A percentile compares a stretch with the other conserved stretches of the same genome.
Evolutionary conservation across 169 alveolate genomes (phyloP).

Genomic region (Theileria annulata): DNA sequence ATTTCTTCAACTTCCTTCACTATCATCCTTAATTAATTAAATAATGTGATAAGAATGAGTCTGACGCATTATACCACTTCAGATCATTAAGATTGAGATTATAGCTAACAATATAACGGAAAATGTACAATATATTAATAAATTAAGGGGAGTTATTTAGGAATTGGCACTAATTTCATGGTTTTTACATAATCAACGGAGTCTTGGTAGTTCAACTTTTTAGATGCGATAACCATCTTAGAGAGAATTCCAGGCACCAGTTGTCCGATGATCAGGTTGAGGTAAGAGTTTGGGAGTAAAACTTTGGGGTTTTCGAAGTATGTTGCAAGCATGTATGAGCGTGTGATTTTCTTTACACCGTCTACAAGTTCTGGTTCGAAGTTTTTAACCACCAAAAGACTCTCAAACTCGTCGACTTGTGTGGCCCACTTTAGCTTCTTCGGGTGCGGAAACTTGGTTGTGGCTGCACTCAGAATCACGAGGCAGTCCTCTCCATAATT

Average conservation of each 20-base stretch:
- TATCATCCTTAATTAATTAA: not conserved
- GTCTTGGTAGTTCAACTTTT: constrained; percentile 20
- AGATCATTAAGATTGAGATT: too few species aligned
- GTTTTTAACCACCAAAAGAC: constrained; percentile 41
- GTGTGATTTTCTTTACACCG: constrained; percentile 7
- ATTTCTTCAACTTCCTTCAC: not conserved
- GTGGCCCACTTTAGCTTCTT: constrained; percentile 47
- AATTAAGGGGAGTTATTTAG: not conserved
- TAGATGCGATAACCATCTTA: constrained; percentile 63
- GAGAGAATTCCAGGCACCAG: constrained; percentile 58
- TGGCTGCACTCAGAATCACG: constrained; percentile 32
- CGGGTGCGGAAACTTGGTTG: constrained; percentile 20
- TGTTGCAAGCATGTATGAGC: constrained; percentile 47
- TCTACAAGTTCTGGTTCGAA: constrained; percentile 19
- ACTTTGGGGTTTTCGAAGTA: constrained; percentile 65
- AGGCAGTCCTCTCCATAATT: constrained; percentile 39
- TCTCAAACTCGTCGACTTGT: constrained; percentile 63
- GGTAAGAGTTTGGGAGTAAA: constrained; percentile 58
- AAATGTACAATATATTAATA: too few species aligned
- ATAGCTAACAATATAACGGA: too few species aligned
- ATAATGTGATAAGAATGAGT: not conserved
- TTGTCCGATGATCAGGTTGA: constrained; percentile 49
- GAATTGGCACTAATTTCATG: constrained; percentile 11
- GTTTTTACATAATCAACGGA: constrained; percentile 25
- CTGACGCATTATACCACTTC: not conserved